A percentile compares a stretch with the other conserved stretches of the same genome.
These are phyloP conservation scores for Gentiana dahurica DNA, from an alignment of 257 asterid genomes.

Conservation along the genomic window DNA sequence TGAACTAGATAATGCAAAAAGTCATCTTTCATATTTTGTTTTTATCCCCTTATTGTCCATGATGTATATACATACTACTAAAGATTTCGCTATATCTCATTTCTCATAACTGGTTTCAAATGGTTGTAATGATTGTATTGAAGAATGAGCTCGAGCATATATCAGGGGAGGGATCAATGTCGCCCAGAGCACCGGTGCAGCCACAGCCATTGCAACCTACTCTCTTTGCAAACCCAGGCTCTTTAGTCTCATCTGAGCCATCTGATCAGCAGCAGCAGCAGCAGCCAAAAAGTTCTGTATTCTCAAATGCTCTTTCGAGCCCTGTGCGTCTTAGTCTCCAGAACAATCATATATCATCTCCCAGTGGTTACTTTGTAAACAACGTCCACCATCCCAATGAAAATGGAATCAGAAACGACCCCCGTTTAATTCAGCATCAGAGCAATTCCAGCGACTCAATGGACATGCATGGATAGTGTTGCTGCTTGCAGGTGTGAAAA, in stretches of 20 bases:
- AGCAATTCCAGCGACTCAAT: slow-evolving; percentile 27
- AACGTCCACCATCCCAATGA: slow-evolving; percentile 14
- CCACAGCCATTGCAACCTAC: slow-evolving; percentile 23
- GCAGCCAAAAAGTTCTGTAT: slow-evolving; percentile 31
- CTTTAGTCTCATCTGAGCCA: slow-evolving; percentile 21
- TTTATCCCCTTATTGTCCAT: too few species aligned
- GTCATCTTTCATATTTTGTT: too few species aligned
- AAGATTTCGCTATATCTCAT: too few species aligned
- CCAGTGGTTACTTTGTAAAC: slow-evolving; percentile 20
- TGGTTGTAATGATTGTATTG: not conserved
- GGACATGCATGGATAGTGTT: slow-evolving; percentile 43
- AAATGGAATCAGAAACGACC: slow-evolving; percentile 20
- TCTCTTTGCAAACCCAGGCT: slow-evolving; percentile 20
- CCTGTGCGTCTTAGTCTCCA: slow-evolving; percentile 38
- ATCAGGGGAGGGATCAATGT: slow-evolving; percentile 33
- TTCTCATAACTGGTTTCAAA: too few species aligned
- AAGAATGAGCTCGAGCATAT: slow-evolving; percentile 33
- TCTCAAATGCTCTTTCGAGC: slow-evolving; percentile 43
- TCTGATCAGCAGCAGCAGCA: slow-evolving; percentile 26
- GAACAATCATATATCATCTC: slow-evolving; percentile 26
- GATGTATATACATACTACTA: too few species aligned
- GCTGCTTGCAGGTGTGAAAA: slow-evolving; percentile 19
- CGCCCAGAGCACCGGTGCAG: slow-evolving; percentile 29
- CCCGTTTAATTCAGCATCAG: slow-evolving; percentile 18
- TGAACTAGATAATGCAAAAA: too few species aligned